Percentiles rank a stretch among this genome's conserved stretches.
Conservation (phyloP, 805 yeast species). For the Wickerhamiella lipophila region DNA sequence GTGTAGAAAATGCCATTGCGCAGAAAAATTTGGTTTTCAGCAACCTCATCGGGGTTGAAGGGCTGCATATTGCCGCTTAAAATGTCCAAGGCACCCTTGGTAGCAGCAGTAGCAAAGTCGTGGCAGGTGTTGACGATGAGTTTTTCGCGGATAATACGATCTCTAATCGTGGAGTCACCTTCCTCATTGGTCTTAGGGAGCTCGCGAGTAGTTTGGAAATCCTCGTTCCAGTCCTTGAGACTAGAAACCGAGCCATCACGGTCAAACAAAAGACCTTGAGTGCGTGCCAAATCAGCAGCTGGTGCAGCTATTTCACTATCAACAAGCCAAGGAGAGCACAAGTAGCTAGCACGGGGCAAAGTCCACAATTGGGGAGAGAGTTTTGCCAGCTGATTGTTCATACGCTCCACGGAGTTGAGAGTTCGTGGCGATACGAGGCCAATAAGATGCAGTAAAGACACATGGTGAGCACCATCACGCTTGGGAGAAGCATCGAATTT, state of each 20-base stretch:
- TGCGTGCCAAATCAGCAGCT: slow-evolving; percentile 40
- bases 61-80: slow-evolving; percentile 62
- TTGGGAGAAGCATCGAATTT: slow-evolving; percentile 55
- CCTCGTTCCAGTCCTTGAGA: slow-evolving; percentile 77
- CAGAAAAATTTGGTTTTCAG: slow-evolving; percentile 52
- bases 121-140: slow-evolving; percentile 54
- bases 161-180: slow-evolving; percentile 38
- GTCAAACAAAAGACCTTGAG: slow-evolving; percentile 47
- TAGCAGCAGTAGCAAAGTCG: slow-evolving; percentile 67
- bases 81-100: slow-evolving; percentile 66
- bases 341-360: slow-evolving; percentile 47
- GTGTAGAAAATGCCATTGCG: slow-evolving; percentile 82
- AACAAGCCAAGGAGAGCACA: slow-evolving; percentile 73
- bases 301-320: slow-evolving; percentile 15
- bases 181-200: slow-evolving; percentile 34
- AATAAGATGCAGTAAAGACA: slow-evolving; percentile 49
- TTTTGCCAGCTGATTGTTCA: slow-evolving; percentile 13
- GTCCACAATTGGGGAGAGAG: slow-evolving; percentile 25
- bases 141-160: slow-evolving; percentile 64
- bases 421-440: slow-evolving; percentile 51
- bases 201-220: slow-evolving; percentile 70
- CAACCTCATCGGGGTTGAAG: slow-evolving; percentile 64
- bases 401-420: slow-evolving; percentile 56
- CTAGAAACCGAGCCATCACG: slow-evolving; percentile 18
- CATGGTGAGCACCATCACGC: slow-evolving; percentile 29